Conservation (phyloP, 768 basidiomycete species). For the Strobilomyces echinocephalus region DNA sequence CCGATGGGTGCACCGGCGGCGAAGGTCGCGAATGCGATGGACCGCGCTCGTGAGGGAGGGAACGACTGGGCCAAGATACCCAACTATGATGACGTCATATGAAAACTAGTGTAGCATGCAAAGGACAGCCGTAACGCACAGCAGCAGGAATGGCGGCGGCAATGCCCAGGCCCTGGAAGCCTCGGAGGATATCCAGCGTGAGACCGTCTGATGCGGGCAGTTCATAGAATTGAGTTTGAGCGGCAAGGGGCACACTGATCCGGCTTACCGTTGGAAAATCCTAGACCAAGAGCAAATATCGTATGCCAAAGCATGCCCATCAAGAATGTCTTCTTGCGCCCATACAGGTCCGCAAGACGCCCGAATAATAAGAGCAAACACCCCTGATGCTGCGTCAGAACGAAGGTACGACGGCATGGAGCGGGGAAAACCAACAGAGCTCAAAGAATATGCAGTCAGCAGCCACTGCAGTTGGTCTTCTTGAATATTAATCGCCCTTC, state of each 20-base stretch:
- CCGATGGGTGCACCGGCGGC: conserved; percentile 83
- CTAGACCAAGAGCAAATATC: conserved; percentile 59
- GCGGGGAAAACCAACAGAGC: conserved; percentile 44
- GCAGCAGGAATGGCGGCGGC: conserved; percentile 73
- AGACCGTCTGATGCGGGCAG: conserved; percentile 46
- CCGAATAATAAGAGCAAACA: conserved; percentile 76
- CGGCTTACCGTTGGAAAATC: conserved; percentile 51
- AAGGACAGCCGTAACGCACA: conserved; percentile 35
- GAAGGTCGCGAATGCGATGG: conserved; percentile 78
- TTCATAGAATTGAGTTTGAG: not conserved
- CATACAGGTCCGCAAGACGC: conserved; percentile 75
- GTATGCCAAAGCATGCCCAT: conserved; percentile 51
- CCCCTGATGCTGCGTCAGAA: conserved; percentile 43
- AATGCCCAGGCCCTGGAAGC: conserved; percentile 73
- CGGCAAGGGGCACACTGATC: not conserved
- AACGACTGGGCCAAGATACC: conserved; percentile 83
- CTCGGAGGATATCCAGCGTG: conserved; percentile 67
- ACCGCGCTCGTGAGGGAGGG: conserved; percentile 60
- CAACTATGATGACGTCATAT: conserved; percentile 37
- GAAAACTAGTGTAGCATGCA: conserved; percentile 1
- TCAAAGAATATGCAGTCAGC: conserved; percentile 60
- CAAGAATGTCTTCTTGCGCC: conserved; percentile 65
- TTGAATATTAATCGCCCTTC: conserved; percentile 42
- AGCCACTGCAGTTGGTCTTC: conserved; percentile 63
- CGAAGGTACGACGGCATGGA: not conserved